These are phyloP conservation scores for Sicyos baderoa DNA, from an alignment of 306 rosid genomes.

Conservation along the genomic window DNA sequence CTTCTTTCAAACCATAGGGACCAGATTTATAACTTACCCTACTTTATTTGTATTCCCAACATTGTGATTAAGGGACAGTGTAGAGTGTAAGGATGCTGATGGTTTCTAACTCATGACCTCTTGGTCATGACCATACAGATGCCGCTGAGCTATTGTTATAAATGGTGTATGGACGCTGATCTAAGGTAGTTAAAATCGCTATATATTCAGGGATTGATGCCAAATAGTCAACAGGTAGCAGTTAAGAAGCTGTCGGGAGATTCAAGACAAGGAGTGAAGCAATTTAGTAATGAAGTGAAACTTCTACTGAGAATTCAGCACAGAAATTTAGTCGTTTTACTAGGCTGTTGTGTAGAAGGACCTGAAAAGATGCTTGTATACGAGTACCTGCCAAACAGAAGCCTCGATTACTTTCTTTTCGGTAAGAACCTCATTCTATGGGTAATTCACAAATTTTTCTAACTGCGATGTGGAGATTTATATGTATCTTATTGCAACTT, in stretches of 20 bases:
- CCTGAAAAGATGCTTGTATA: slow-evolving; percentile 94
- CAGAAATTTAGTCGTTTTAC: slow-evolving; percentile 57
- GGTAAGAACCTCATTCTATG: slow-evolving; percentile 30
- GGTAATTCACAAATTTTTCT: not conserved
- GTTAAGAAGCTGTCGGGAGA: slow-evolving; percentile 67
- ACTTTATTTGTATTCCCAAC: too few relatives aligned
- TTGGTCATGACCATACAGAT: too few relatives aligned
- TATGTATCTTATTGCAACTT: not conserved
- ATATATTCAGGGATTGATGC: slow-evolving; percentile 66
- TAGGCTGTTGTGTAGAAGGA: slow-evolving; percentile 85
- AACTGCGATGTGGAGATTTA: not conserved
- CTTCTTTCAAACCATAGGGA: too few relatives aligned
- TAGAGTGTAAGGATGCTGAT: too few relatives aligned
- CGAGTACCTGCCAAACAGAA: slow-evolving; percentile 74
- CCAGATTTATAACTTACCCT: too few relatives aligned
- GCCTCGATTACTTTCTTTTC: slow-evolving; percentile 74
- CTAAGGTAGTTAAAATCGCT: not conserved
- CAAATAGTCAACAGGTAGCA: slow-evolving; percentile 81
- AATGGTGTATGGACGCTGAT: not conserved
- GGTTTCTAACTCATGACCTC: too few relatives aligned
- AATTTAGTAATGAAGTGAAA: slow-evolving; percentile 76
- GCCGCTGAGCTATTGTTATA: too few relatives aligned
- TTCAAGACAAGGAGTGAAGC: slow-evolving; percentile 73
- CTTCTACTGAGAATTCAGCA: slow-evolving; percentile 72
- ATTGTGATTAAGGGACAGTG: slow-evolving; percentile 1